These are phyloP conservation scores for Mrakia hoshinonis DNA, from an alignment of 768 basidiomycete genomes.

Conservation along the genomic window DNA sequence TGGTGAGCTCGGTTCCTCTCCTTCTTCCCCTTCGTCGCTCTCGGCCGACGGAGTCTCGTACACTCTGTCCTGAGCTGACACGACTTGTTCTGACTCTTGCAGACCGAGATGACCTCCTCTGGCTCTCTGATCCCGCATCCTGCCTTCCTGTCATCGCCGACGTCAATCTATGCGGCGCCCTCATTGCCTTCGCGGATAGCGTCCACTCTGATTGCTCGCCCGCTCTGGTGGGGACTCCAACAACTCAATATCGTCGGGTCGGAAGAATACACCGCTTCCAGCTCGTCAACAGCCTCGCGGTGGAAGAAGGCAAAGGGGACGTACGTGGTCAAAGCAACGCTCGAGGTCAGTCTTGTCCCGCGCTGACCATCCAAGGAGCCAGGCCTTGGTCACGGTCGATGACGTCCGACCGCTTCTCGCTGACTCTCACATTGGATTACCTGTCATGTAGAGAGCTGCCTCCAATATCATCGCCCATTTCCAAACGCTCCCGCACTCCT, in stretches of 20 bases:
- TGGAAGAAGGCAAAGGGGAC: constrained; percentile 36
- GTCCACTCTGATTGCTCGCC: constrained; percentile 33
- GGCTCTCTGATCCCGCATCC: constrained; percentile 32
- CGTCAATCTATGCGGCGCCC: constrained; percentile 36
- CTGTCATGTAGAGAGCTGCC: constrained; percentile 13
- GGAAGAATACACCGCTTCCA: constrained; percentile 15
- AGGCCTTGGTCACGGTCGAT: background rate
- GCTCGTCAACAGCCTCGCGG: constrained; percentile 30
- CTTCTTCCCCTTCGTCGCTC: background rate
- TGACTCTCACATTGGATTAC: background rate
- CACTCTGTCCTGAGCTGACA: background rate
- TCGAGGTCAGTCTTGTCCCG: constrained; percentile 36
- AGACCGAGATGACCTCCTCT: constrained; percentile 18
- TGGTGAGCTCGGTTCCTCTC: constrained; percentile 12
- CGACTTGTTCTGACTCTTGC: background rate
- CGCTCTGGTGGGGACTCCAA: constrained; percentile 40
- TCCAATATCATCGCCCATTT: background rate
- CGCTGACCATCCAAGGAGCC: background rate
- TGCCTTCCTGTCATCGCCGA: constrained; percentile 34
- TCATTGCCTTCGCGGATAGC: constrained; percentile 32
- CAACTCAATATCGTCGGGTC: constrained; percentile 35
- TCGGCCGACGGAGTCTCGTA: background rate
- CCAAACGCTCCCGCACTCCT: constrained; percentile 31
- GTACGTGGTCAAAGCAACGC: constrained; percentile 38
- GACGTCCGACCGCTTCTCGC: background rate